Conservation (phyloP, 495 filamentous ascomycete genomes). For the Penicillium maclennaniae region DNA sequence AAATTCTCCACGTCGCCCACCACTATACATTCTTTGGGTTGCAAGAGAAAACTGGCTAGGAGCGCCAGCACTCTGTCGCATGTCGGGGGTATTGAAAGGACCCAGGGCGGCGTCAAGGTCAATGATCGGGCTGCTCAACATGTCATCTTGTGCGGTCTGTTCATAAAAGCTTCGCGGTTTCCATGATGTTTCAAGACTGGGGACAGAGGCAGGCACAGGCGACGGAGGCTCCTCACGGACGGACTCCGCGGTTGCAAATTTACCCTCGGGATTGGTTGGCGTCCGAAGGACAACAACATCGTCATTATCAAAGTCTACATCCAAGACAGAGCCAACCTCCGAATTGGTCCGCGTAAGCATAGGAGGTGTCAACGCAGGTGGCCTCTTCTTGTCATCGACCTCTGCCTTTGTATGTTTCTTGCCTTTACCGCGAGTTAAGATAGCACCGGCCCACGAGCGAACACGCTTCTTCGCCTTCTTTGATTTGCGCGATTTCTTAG, state of each 20-base stretch:
- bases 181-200: constrained; percentile 41
- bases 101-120: constrained; percentile 95
- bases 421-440: constrained; percentile 63
- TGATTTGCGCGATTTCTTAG: constrained; percentile 23
- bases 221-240: constrained; percentile 26
- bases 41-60: constrained; percentile 55
- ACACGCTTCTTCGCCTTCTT: constrained; percentile 71
- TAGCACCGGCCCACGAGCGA: constrained; percentile 74
- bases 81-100: constrained; percentile 79
- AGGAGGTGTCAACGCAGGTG: constrained; percentile 34
- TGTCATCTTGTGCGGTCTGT: constrained; percentile 46
- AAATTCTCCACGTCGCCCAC: constrained; percentile 67
- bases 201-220: constrained; percentile 16
- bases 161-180: constrained; percentile 48
- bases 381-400: constrained; percentile 23
- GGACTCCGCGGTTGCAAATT: constrained; percentile 18
- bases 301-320: constrained; percentile 54
- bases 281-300: constrained; percentile 49
- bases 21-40: constrained; percentile 84
- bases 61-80: constrained; percentile 39
- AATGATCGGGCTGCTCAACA: constrained; percentile 68
- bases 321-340: constrained; percentile 38
- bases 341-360: constrained; percentile 42
- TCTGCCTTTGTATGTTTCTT: constrained; percentile 40
- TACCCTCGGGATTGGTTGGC: constrained; percentile 34